Conservation (phyloP, 2,329 filamentous ascomycete genomes). For the Fusarium azukiicola region DNA sequence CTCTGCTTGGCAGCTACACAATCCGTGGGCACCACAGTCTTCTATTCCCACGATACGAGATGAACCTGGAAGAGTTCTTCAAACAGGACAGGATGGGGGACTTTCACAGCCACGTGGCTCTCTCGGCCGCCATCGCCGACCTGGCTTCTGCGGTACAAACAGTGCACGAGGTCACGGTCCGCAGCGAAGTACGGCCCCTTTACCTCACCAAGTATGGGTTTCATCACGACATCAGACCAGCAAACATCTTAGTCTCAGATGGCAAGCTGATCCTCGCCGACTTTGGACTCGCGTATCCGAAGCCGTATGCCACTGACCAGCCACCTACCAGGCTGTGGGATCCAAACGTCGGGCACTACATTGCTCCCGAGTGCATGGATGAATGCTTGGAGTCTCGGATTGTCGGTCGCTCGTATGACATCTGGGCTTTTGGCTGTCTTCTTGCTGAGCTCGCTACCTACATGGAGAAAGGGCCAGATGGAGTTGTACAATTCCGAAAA, state of each 20-base stretch:
- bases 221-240: not conserved
- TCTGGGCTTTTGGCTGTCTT: slow-evolving; percentile 4
- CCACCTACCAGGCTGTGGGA: not conserved
- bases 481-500: not conserved
- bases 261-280: not conserved
- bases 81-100: not conserved
- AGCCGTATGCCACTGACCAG: not conserved
- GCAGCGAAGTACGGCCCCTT: not conserved
- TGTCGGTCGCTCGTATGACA: not conserved
- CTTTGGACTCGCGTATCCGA: not conserved
- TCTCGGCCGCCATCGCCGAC: not conserved
- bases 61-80: not conserved
- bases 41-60: not conserved
- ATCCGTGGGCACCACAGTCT: not conserved
- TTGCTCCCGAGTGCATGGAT: not conserved
- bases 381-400: not conserved
- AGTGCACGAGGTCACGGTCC: not conserved
- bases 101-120: not conserved
- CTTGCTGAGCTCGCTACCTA: not conserved
- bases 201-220: not conserved
- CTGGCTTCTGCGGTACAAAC: not conserved
- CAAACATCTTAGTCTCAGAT: not conserved
- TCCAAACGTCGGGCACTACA: not conserved
- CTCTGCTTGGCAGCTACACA: not conserved
- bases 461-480: not conserved